Conservation (phyloP, 805 yeast genomes). For the Scheffersomyces stipitis region DNA sequence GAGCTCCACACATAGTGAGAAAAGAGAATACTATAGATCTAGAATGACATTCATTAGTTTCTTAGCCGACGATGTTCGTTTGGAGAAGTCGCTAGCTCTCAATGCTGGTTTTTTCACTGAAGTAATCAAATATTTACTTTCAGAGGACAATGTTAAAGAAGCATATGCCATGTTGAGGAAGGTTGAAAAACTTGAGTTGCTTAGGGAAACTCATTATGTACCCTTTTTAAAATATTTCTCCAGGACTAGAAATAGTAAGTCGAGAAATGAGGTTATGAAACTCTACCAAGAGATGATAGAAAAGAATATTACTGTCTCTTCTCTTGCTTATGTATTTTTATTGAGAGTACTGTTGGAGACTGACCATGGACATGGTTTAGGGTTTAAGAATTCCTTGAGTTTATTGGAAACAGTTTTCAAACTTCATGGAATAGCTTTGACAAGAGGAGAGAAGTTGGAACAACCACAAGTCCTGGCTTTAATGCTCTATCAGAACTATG, state of each 20-base stretch:
- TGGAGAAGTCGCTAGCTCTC: neutral
- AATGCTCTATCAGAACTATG: constrained; percentile 15
- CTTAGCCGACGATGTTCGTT: constrained; percentile 3
- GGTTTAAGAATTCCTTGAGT: constrained; percentile 27
- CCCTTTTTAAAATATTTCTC: constrained; percentile 29
- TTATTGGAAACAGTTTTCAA: constrained; percentile 32
- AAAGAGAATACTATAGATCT: constrained; percentile 6
- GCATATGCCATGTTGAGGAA: constrained; percentile 22
- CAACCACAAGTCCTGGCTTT: constrained; percentile 3
- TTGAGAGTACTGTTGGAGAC: constrained; percentile 28
- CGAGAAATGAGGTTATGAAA: constrained; percentile 24
- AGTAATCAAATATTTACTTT: constrained; percentile 23
- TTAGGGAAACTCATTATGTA: constrained; percentile 25
- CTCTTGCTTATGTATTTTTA: constrained; percentile 30
- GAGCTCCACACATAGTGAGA: constrained; percentile 8
- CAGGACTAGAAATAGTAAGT: constrained; percentile 13
- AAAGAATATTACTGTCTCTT: constrained; percentile 19
- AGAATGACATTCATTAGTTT: constrained; percentile 11
- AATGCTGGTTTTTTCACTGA: constrained; percentile 22
- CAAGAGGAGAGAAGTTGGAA: neutral
- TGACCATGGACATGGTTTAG: constrained; percentile 21
- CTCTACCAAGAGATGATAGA: constrained; percentile 35
- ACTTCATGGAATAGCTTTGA: constrained; percentile 25
- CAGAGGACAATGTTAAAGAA: constrained; percentile 10
- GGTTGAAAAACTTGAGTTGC: constrained; percentile 13